phyloP scores from a whole-genome alignment of 176 grass and related monocot genomes.

The Triticum dicoccoides region DNA sequence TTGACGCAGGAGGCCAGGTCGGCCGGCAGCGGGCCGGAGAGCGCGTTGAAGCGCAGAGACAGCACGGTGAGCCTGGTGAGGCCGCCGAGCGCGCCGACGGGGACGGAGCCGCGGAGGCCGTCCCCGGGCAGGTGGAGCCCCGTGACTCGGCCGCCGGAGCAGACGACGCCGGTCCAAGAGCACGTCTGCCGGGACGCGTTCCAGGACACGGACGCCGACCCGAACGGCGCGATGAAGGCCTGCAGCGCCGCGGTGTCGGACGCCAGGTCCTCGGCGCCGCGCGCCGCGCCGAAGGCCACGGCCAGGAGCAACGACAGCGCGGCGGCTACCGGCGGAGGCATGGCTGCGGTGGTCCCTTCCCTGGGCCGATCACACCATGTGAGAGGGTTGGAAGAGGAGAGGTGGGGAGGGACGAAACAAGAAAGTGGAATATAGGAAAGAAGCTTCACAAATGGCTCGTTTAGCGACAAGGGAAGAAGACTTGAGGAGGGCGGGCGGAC shows the following conservation, averaged over 20 bases:
- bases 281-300: conserved; percentile 2
- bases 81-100: conserved; percentile 39
- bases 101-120: conserved; percentile 52
- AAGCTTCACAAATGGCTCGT: conserved; percentile 17
- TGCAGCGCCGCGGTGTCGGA: conserved; percentile 50
- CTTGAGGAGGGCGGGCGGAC: neutral
- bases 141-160: conserved; percentile 41
- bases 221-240: conserved; percentile 60
- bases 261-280: conserved; percentile 33
- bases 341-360: conserved; percentile 1
- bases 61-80: conserved; percentile 56
- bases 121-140: conserved; percentile 49
- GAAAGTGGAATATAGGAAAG: conserved; percentile 33
- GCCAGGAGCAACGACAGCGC: conserved; percentile 11
- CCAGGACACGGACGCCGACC: conserved; percentile 43
- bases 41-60: conserved; percentile 57
- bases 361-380: conserved; percentile 44
- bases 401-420: conserved; percentile 20
- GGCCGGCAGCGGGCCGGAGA: conserved; percentile 52
- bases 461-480: neutral
- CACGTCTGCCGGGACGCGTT: conserved; percentile 32
- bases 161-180: conserved; percentile 53
- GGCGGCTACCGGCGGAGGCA: conserved; percentile 18
- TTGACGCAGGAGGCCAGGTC: conserved; percentile 42
- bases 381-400: neutral